Evolutionary conservation across 768 basidiomycete species (phyloP).

Genomic region (Lactarius quietus): DNA sequence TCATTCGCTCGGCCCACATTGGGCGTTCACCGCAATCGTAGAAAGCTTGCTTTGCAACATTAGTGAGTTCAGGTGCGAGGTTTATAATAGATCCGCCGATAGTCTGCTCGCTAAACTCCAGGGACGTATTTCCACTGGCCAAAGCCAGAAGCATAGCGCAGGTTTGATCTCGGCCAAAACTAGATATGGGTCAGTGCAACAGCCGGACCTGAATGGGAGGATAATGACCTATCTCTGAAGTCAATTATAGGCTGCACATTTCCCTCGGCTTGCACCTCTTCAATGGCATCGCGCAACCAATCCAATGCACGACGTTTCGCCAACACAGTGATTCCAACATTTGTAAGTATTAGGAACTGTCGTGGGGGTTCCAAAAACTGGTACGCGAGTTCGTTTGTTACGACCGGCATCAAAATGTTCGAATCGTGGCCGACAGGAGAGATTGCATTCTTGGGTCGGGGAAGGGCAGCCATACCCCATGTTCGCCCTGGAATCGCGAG

Average conservation of each 20-base stretch:
- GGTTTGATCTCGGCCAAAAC: constrained; percentile 89
- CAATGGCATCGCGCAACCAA: constrained; percentile 75
- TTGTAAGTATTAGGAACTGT: constrained; percentile 87
- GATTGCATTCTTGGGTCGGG: constrained; percentile 33
- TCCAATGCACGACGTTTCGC: constrained; percentile 82
- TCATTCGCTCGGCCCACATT: constrained; percentile 74
- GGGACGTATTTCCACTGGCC: constrained; percentile 78
- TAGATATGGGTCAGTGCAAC: constrained; percentile 32
- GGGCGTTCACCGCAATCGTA: constrained; percentile 84
- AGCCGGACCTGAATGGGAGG: constrained; percentile 10
- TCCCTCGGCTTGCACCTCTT: constrained; percentile 73
- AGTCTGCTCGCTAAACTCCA: constrained; percentile 54
- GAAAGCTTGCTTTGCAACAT: constrained; percentile 78
- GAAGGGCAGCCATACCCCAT: constrained; percentile 72
- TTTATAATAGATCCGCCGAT: constrained; percentile 45
- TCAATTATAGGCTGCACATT: constrained; percentile 76
- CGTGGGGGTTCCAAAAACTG: constrained; percentile 72
- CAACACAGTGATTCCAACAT: constrained; percentile 78
- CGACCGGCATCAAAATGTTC: constrained; percentile 45
- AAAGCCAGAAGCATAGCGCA: constrained; percentile 89
- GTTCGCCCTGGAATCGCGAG: constrained; percentile 79
- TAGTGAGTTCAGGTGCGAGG: constrained; percentile 58
- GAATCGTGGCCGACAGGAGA: constrained; percentile 34
- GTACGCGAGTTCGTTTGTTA: constrained; percentile 75
- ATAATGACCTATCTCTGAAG: constrained; percentile 64